phyloP scores from a whole-genome alignment of 208 protist genomes.

The Crithidia expoeki region DNA sequence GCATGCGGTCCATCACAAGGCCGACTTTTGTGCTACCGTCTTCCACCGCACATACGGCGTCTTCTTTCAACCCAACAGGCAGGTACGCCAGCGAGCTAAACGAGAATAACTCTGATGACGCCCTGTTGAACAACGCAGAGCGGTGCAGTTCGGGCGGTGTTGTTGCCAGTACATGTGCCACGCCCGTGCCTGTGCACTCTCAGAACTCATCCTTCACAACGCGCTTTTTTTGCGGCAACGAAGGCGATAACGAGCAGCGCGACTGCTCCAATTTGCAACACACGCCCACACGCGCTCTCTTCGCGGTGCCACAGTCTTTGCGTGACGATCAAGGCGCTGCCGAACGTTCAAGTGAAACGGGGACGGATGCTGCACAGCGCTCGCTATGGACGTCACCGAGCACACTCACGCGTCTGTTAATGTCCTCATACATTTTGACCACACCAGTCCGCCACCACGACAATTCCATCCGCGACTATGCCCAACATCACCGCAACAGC shows the following conservation, averaged over 20 bases:
- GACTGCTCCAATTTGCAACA: background rate
- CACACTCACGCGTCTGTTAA: constrained; percentile 1
- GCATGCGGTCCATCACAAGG: background rate
- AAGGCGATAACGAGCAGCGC: background rate
- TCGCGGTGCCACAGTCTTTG: background rate
- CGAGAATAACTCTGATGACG: too few species aligned
- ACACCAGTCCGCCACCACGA: constrained; percentile 32
- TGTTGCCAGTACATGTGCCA: constrained; percentile 9
- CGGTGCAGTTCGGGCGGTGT: too few species aligned
- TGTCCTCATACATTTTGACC: constrained; percentile 6
- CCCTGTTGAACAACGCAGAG: background rate
- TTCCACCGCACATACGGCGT: background rate
- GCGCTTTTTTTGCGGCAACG: background rate
- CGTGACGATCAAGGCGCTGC: background rate
- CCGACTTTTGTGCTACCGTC: constrained; percentile 9
- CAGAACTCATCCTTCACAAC: background rate
- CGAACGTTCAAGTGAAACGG: background rate
- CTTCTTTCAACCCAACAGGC: background rate
- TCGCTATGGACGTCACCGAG: constrained; percentile 1
- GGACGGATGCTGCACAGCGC: background rate
- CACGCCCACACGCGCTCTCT: background rate
- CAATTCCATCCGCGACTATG: constrained; percentile 20
- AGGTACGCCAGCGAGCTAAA: too few species aligned
- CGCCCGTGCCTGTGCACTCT: background rate
- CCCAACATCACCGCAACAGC: background rate